Evolutionary conservation across 345 rosid genomes (phyloP).

Genomic region (Cochlearia excelsa): DNA sequence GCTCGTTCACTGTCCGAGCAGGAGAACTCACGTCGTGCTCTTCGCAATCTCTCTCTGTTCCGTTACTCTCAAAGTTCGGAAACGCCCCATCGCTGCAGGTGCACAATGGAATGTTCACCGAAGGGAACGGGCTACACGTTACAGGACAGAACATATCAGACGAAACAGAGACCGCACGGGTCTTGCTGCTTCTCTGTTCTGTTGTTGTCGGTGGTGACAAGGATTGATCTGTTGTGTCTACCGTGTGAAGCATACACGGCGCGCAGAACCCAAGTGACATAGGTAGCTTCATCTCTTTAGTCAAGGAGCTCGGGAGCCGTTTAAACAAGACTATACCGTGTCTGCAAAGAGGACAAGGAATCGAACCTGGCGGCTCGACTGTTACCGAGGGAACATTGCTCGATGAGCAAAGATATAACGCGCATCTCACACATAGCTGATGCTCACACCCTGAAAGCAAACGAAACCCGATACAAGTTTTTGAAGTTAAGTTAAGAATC

Average conservation of each 20-base stretch:
- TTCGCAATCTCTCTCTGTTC: slow-evolving; percentile 40
- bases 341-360: slow-evolving; percentile 97
- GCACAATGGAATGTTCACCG: slow-evolving; percentile 78
- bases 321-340: slow-evolving; percentile 70
- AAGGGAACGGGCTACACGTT: slow-evolving; percentile 93
- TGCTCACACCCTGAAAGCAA: slow-evolving; percentile 78
- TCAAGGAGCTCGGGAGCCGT: slow-evolving; percentile 64
- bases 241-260: slow-evolving; percentile 84
- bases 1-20: slow-evolving; percentile 44
- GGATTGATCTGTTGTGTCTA: slow-evolving; percentile 51
- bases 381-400: slow-evolving; percentile 64
- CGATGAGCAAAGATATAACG: slow-evolving; percentile 88
- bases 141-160: slow-evolving; percentile 86
- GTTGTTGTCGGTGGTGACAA: slow-evolving; percentile 58
- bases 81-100: slow-evolving; percentile 84
- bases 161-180: slow-evolving; percentile 70
- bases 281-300: slow-evolving; percentile 60
- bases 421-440: slow-evolving; percentile 90
- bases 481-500: no score
- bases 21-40: slow-evolving; percentile 42
- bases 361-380: slow-evolving; percentile 71
- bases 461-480: no score
- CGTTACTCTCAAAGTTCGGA: slow-evolving; percentile 69
- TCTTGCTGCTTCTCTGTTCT: slow-evolving; percentile 54
- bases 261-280: slow-evolving; percentile 81